Base-by-base conservation (phyloP, 2,329 filamentous ascomycete genomes). In the Aureobasidium sp. region DNA sequence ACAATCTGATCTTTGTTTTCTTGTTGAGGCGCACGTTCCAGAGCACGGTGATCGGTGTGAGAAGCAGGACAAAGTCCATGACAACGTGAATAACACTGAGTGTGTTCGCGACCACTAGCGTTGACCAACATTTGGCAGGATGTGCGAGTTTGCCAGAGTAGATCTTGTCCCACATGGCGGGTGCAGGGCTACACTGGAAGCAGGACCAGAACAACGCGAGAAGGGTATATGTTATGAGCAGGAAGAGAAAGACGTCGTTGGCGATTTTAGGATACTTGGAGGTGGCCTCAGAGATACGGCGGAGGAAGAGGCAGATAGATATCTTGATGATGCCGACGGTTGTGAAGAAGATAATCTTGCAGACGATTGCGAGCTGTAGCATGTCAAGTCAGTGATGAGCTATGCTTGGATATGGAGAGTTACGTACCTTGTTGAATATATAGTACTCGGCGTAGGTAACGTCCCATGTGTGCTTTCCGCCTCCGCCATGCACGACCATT, bases 321-420 rank as follows among this genome's bases (percentile, higher is more conserved):
- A 59, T 59, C 21, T 59, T 59, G 30, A 59, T 59, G 21, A 59
- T 59, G 44, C 55, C 55, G 44, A 59, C 55, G 21, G 55, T 59
- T 4, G 55, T 59, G 44, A 59, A 59, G 39, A 59, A 59, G 9
- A 59, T 49, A 11, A 59, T 59, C 10, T 59, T 59, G 55, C 55
- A 59, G 42, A 59, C 42, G 9, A 59, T 49, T 7, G 42, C 55
- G 10, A 59, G 55, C 55, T 59, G n/a, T 3, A 5, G 9, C 29
- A 21, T 1, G 3, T 27, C 4, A 6, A n/a, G 27, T 57, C 39
- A 57, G 53, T 8, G 5, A 30, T 41, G 8, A 15, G 13, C 5
- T 10, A 15, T 5, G 41, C 10, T 41, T 16, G 8, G 30, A 7
- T 8, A 34, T 21, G 29, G 13, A 15, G 30, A 48, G 7, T 10